These are phyloP conservation scores for Homolaphlyctis polyrhiza DNA, from an alignment of 371 early-diverging fungal species.

Conservation along the genomic window DNA sequence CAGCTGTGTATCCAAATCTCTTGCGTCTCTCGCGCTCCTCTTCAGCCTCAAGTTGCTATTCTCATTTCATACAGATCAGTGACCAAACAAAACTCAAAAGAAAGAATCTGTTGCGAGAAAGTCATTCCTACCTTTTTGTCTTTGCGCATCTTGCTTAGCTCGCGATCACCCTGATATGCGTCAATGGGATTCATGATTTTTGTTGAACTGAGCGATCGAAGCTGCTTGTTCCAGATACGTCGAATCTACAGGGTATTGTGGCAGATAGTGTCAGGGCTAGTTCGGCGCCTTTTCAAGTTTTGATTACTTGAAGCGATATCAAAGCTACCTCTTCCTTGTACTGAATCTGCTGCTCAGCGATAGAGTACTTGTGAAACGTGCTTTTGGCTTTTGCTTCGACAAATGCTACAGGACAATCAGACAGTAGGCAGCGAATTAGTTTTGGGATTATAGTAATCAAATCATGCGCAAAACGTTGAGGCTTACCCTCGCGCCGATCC, in stretches of 20 bases:
- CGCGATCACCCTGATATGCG: conserved; percentile 13
- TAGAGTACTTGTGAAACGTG: conserved; percentile 81
- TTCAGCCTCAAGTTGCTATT: conserved; percentile 21
- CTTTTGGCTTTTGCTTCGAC: conserved; percentile 63
- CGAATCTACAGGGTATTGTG: conserved; percentile 65
- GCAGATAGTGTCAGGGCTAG: neutral
- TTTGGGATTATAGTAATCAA: too few species aligned
- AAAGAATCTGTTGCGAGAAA: too few species aligned
- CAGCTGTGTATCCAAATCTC: conserved; percentile 9
- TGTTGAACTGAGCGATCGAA: conserved; percentile 54
- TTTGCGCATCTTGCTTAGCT: neutral
- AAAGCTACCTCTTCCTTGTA: conserved; percentile 77
- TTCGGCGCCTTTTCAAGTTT: neutral
- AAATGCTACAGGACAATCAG: neutral
- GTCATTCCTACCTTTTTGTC: neutral
- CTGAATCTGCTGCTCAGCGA: conserved; percentile 92
- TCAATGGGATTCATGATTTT: conserved; percentile 16
- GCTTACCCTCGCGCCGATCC: conserved; percentile 52
- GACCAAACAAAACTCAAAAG: neutral
- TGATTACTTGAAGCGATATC: neutral
- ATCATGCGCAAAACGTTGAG: conserved; percentile 1
- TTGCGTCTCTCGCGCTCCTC: conserved; percentile 23
- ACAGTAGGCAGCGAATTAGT: neutral
- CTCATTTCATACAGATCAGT: neutral
- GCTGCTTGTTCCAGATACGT: conserved; percentile 93